Evolutionary conservation across 805 yeast genomes (phyloP), one percentile per base, ranked within the genome.

Genomic region (Yarrowia keelungensis): DNA sequence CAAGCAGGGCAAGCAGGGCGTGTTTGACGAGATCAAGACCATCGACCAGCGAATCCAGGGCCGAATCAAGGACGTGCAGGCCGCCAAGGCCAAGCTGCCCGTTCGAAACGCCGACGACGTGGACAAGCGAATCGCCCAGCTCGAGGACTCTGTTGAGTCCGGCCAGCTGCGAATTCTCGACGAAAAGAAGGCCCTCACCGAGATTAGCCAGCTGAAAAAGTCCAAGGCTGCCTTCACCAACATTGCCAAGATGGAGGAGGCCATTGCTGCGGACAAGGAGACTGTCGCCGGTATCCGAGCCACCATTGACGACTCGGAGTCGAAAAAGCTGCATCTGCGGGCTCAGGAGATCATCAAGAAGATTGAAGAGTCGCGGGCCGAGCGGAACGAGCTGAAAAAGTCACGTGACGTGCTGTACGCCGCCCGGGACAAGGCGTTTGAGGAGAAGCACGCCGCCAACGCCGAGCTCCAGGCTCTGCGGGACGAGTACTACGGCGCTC

Each of bases 131-230:
- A 74, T 79, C 69, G 70, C 70, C 66, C 54, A 74, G 70, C 85
- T 92, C 75, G 98, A 95, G 77, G 84, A 83, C 51, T 82, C 84
- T 73, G 88, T 95, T 71, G 91, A 90, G 69, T 80, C 89, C 64
- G 98, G 98, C 71, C 80, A 84, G 56, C 83, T 95, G 77, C 86
- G 91, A 74, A 86, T 95, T 76, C 98, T 92, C 67, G 97, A 94
- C 72, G 99, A 95, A 84, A 89, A 91, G 82, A 85, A 87, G 76
- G 80, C 84, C 72, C 87, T 95, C 73, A 90, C 90, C 81, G 98
- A 94, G 81, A 90, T 92, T 84, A 85, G 92, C 66, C 79, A 88
- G 56, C 85, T 95, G 78, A 88, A 94, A 80, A 92, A 91, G 81
- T 81, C 90, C 76, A 87, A 88, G 76, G 89, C 89, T 79, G 93